Evolutionary conservation across 2,329 filamentous ascomycete genomes (phyloP).

Genomic region (Fusarium illudens): DNA sequence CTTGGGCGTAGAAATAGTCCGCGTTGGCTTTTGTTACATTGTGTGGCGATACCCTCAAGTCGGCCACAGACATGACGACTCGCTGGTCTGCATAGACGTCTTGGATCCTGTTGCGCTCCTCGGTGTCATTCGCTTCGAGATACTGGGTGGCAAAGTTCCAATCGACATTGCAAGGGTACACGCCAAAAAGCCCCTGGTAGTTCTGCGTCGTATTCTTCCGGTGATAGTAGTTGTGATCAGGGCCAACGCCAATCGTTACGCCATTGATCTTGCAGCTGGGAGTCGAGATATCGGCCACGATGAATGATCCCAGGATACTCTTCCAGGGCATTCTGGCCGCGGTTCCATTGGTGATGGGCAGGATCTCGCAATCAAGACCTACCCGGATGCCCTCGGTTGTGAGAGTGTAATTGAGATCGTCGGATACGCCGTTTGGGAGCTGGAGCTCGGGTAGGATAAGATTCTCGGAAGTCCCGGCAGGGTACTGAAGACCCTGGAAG

Average conservation of each 20-base stretch:
- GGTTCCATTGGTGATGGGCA: constrained; percentile 36
- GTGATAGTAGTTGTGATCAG: constrained; percentile 38
- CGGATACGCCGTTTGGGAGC: constrained; percentile 2
- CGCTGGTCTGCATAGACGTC: constrained; percentile 37
- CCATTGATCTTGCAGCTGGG: constrained; percentile 38
- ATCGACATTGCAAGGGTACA: constrained; percentile 41
- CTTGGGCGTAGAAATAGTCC: constrained; percentile 27
- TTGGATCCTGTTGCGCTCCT: constrained; percentile 18
- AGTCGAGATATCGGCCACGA: constrained; percentile 36
- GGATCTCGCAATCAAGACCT: constrained; percentile 36
- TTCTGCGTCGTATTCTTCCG: constrained; percentile 40
- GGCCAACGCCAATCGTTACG: constrained; percentile 35
- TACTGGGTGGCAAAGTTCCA: constrained; percentile 34
- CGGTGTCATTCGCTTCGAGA: constrained; percentile 6
- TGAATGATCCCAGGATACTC: constrained; percentile 34
- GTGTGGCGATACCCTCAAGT: constrained; percentile 28
- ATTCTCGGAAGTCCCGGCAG: constrained; percentile 26
- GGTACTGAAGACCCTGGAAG: constrained; percentile 29
- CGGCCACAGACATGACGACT: constrained; percentile 30
- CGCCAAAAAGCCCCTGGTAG: constrained; percentile 35
- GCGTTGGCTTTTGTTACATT: constrained; percentile 13
- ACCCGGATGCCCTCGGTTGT: constrained; percentile 35
- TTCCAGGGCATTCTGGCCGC: constrained; percentile 29
- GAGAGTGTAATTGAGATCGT: constrained; percentile 28
- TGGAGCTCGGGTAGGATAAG: constrained; percentile 22